phyloP scores from a whole-genome alignment of 495 filamentous ascomycete genomes.

The Endocarpon pusillum region DNA sequence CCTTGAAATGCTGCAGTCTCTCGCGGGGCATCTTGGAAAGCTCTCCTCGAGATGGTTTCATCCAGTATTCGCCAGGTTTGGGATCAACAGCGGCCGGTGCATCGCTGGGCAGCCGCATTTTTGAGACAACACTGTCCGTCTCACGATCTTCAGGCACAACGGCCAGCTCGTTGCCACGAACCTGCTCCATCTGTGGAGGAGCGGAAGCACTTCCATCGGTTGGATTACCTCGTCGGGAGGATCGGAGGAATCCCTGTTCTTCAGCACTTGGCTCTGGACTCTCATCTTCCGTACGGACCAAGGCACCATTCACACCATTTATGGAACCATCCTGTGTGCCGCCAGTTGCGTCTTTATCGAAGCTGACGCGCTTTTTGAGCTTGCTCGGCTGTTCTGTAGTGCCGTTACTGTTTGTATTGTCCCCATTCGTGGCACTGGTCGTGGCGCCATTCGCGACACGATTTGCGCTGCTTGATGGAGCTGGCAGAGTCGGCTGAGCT shows the following conservation, averaged over 20 bases:
- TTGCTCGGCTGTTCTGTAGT: conserved; percentile 15
- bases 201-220: conserved; percentile 27
- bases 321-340: conserved; percentile 6
- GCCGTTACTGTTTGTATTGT: conserved; percentile 9
- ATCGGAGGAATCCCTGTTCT: conserved; percentile 50
- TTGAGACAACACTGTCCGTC: conserved; percentile 9
- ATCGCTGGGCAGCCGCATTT: conserved; percentile 1
- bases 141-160: conserved; percentile 56
- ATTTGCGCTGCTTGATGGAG: conserved; percentile 28
- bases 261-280: conserved; percentile 41
- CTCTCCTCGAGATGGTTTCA: conserved; percentile 53
- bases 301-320: conserved; percentile 24
- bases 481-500: conserved; percentile 22
- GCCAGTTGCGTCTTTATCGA: conserved; percentile 29
- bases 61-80: conserved; percentile 65
- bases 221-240: conserved; percentile 24
- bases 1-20: conserved; percentile 49
- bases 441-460: conserved; percentile 21
- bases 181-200: conserved; percentile 53
- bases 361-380: conserved; percentile 65
- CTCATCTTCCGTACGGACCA: conserved; percentile 27
- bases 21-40: conserved; percentile 56
- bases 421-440: too few species aligned
- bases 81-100: conserved; percentile 29
- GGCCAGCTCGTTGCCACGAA: conserved; percentile 59